These are phyloP conservation scores for Trypanosoma conorhini DNA, from an alignment of 208 protist species.

Conservation along the genomic window DNA sequence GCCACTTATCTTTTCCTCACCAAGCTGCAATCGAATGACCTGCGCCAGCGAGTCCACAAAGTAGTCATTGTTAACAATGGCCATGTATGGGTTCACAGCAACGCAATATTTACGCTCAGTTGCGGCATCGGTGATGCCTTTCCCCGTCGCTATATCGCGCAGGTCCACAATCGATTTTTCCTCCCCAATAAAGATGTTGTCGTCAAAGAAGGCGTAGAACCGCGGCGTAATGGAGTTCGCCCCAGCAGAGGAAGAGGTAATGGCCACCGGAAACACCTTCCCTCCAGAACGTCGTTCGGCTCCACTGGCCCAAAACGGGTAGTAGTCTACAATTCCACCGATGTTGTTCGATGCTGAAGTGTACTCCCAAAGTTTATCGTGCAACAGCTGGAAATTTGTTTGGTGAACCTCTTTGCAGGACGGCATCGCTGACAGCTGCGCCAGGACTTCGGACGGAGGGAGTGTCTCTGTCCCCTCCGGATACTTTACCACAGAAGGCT, in stretches of 20 bases:
- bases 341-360: constrained; percentile 58
- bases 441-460: constrained; percentile 22
- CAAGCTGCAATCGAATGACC: constrained; percentile 46
- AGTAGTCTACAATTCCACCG: constrained; percentile 88
- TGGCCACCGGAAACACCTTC: constrained; percentile 77
- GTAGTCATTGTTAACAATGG: constrained; percentile 81
- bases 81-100: constrained; percentile 77
- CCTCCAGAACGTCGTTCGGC: constrained; percentile 75
- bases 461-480: constrained; percentile 32
- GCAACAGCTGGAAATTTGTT: constrained; percentile 49
- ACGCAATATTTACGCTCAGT: constrained; percentile 74
- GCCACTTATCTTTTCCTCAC: background rate
- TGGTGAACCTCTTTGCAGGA: constrained; percentile 45
- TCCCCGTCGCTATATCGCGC: constrained; percentile 44
- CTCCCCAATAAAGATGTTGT: constrained; percentile 89
- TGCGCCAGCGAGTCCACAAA: constrained; percentile 69
- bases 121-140: constrained; percentile 43
- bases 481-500: constrained; percentile 39
- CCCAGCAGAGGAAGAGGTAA: background rate
- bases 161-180: constrained; percentile 87
- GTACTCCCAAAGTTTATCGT: constrained; percentile 55
- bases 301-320: constrained; percentile 80
- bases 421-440: constrained; percentile 39
- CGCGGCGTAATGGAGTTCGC: constrained; percentile 11
- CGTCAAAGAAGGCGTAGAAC: constrained; percentile 90